phyloP scores from a whole-genome alignment of 805 yeast genomes.

The Komagataella ulmi region DNA sequence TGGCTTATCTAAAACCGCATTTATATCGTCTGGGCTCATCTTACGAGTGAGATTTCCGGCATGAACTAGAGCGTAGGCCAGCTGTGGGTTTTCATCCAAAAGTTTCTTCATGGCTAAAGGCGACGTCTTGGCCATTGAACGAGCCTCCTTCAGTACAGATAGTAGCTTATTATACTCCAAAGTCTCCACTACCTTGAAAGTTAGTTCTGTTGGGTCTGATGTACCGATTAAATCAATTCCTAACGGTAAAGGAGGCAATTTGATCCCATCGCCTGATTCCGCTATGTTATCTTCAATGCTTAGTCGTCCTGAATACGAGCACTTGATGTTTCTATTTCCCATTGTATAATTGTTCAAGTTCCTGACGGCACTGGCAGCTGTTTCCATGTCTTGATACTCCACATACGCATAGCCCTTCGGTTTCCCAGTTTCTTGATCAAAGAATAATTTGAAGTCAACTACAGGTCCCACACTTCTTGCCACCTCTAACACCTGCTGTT shows the following conservation, averaged over 20 bases:
- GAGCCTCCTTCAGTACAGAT: constrained; percentile 42
- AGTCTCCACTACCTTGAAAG: constrained; percentile 29
- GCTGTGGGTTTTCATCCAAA: constrained; percentile 63
- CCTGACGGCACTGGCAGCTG: constrained; percentile 85
- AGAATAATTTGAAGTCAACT: constrained; percentile 55
- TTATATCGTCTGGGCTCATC: constrained; percentile 12
- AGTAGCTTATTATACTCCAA: constrained; percentile 33
- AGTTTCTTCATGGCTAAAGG: constrained; percentile 48
- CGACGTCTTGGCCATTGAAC: constrained; percentile 39
- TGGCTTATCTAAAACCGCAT: constrained; percentile 7
- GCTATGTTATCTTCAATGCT: constrained; percentile 4
- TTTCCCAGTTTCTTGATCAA: constrained; percentile 81
- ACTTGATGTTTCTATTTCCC: constrained; percentile 59
- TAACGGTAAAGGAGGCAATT: constrained; percentile 34
- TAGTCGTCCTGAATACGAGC: constrained; percentile 40
- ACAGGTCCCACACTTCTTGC: constrained; percentile 88
- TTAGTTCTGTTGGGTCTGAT: constrained; percentile 24
- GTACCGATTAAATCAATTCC: constrained; percentile 30
- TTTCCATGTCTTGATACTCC: constrained; percentile 62
- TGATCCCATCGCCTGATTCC: neutral
- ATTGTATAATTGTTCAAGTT: constrained; percentile 70
- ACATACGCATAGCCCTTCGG: constrained; percentile 88
- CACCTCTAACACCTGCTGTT: constrained; percentile 80
- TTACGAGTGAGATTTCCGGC: constrained; percentile 31
- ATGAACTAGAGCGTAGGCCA: constrained; percentile 75